Conservation (phyloP, 352 stramenopile species). For the Paralagenidium karlingii region DNA sequence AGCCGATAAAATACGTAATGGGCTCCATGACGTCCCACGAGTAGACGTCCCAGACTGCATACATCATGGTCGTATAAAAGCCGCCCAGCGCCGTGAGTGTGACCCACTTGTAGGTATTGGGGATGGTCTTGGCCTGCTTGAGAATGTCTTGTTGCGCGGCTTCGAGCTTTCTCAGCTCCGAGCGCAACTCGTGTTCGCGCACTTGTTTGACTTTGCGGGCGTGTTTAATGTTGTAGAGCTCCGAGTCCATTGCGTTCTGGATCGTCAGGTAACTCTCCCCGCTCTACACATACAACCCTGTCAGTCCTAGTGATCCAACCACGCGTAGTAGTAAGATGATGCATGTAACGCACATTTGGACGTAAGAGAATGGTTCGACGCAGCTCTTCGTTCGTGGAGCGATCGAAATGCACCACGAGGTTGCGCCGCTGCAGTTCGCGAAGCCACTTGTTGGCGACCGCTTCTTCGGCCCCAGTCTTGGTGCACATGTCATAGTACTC, state of each 20-base stretch:
- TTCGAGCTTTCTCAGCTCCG: conserved; percentile 31
- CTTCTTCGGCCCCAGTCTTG: conserved; percentile 48
- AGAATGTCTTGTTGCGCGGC: no score
- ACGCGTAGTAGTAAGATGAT: neutral
- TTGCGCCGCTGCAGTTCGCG: conserved; percentile 63
- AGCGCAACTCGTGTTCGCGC: conserved; percentile 23
- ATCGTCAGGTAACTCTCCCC: conserved; percentile 55
- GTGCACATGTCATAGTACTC: conserved; percentile 70
- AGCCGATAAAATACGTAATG: conserved; percentile 85
- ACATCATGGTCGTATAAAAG: conserved; percentile 66
- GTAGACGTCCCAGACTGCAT: conserved; percentile 77
- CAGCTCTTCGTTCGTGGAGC: conserved; percentile 45
- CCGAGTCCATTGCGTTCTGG: conserved; percentile 58
- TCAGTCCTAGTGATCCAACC: no score
- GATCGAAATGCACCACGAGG: conserved; percentile 61
- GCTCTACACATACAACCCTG: conserved; percentile 21
- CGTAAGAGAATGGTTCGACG: conserved; percentile 55
- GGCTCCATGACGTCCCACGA: conserved; percentile 86
- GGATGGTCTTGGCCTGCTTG: no score
- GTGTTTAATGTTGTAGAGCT: conserved; percentile 64
- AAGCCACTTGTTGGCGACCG: conserved; percentile 64
- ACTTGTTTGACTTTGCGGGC: conserved; percentile 38
- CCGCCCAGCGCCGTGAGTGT: conserved; percentile 39
- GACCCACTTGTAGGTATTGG: conserved; percentile 65
- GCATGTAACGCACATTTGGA: conserved; percentile 28